Conservation (phyloP, 768 basidiomycete species). For the Boletus fagicola region DNA sequence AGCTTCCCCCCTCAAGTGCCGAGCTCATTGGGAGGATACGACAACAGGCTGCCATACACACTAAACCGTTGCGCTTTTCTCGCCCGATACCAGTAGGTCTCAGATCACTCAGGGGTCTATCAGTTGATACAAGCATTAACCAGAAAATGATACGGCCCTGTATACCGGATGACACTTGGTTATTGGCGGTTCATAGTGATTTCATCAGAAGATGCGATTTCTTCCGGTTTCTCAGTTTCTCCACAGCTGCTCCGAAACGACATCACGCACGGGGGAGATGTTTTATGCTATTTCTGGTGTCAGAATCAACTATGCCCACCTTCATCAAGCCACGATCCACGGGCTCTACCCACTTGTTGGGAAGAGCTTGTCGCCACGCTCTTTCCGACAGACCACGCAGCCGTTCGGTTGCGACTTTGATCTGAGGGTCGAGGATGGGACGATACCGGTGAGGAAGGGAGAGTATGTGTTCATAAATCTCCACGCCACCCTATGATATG, state of each 20-base stretch:
- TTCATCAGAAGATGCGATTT: slow-evolving; percentile 13
- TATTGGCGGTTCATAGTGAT: slow-evolving; percentile 15
- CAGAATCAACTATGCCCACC: not conserved
- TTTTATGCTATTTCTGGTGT: slow-evolving; percentile 17
- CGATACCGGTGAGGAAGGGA: slow-evolving; percentile 19
- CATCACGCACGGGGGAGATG: slow-evolving; percentile 7
- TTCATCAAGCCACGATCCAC: slow-evolving; percentile 19
- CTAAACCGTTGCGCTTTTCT: too few species aligned
- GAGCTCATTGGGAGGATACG: too few species aligned
- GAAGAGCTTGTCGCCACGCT: slow-evolving; percentile 13
- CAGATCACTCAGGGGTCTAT: too few species aligned
- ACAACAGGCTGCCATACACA: too few species aligned
- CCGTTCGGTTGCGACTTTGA: slow-evolving; percentile 19
- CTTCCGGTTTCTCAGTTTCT: slow-evolving; percentile 7
- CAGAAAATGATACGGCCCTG: slow-evolving; percentile 16
- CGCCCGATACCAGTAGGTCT: too few species aligned
- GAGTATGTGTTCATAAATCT: slow-evolving; percentile 21
- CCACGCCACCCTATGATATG: slow-evolving; percentile 18
- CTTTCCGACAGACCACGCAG: slow-evolving; percentile 12
- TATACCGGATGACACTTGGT: slow-evolving; percentile 21
- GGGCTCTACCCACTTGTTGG: slow-evolving; percentile 24
- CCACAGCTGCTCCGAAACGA: slow-evolving; percentile 12
- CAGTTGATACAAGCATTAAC: not conserved
- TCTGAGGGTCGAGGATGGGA: slow-evolving; percentile 8
- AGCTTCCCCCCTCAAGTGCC: too few species aligned